phyloP scores from a whole-genome alignment of 129 eudicot species.

The Escallonia rubra region DNA sequence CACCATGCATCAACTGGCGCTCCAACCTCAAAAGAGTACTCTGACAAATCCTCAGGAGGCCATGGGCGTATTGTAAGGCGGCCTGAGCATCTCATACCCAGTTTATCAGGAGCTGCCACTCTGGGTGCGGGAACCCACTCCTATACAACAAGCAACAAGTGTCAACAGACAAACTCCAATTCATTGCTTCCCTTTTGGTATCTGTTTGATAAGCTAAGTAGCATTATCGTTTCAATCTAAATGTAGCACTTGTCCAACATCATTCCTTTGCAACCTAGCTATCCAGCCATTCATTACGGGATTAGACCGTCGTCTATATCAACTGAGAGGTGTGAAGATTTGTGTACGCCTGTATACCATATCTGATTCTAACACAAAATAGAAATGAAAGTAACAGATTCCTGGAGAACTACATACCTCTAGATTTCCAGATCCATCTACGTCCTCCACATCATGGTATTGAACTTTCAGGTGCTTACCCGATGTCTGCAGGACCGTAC shows the following conservation, averaged over 20 bases:
- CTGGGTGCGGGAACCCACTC: conserved; percentile 45
- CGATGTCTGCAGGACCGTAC: conserved; percentile 40
- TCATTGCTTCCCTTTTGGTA: background rate
- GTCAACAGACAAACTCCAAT: no score
- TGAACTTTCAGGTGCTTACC: conserved; percentile 33
- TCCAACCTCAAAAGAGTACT: conserved; percentile 37
- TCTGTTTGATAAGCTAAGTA: background rate
- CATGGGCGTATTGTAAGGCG: conserved; percentile 54
- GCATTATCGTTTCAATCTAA: background rate
- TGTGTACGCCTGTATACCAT: background rate
- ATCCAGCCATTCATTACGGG: background rate
- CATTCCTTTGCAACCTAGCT: background rate
- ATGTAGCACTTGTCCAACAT: background rate
- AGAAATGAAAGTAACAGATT: background rate
- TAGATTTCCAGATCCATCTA: conserved; percentile 36
- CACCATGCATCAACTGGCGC: conserved; percentile 65
- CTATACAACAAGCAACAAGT: conserved; percentile 23
- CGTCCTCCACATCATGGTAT: conserved; percentile 40
- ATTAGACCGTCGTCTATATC: background rate
- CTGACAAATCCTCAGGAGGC: conserved; percentile 26
- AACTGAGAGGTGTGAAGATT: background rate
- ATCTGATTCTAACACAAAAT: background rate
- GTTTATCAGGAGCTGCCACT: conserved; percentile 49
- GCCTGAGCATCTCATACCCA: conserved; percentile 41
- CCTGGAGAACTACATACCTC: conserved; percentile 30